Evolutionary conservation across 495 filamentous ascomycete genomes (phyloP), one percentile per base, ranked within the genome.

Genomic region (Jackrogersella multiformis): DNA sequence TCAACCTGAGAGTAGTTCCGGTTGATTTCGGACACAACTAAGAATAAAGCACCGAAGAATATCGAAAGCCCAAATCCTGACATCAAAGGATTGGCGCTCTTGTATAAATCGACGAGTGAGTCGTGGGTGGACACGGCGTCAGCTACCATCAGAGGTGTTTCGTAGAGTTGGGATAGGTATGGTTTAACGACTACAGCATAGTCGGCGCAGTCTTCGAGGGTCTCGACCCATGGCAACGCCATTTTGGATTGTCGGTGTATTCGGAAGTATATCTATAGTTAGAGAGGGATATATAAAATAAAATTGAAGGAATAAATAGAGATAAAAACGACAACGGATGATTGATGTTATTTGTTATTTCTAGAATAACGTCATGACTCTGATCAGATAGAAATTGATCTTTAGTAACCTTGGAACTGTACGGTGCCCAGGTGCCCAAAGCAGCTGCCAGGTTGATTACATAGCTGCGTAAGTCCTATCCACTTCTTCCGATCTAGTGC

Each of bases 1-100:
- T 99, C 96, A 8, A 99, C 89, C 76, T 98, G 94, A 6, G 92
- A 96, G 77, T 92, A 97, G 78, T 99, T 98, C 51, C 86, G 85
- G 76, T 92, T 97, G 77, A 94, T 77, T 76, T 98, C 95, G 24
- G 91, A 88, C 2, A 84, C 78, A 26, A 94, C 61, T 24, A 97
- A 81, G 63, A 94, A 90, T 5, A 93, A 58, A 1, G 82, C 84
- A 21, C 88, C 87, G 8, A 94, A 69, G 30, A 87, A 79, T 13
- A 94, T 71, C 2, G 90, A 86, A 64, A 96, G 81, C 1, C 87
- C 89, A 65, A 95, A 81, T 16, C 89, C 92, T 2, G 86, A 86
- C 8, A 97, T 83, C 24, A 97, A 73, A 1, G 96, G 96, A 75
- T 99, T 99, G 28, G 94, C 97, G 26, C 86, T 84, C 28, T 92